Percentiles rank a stretch among this genome's conserved stretches.
Evolutionary conservation across 352 stramenopile species (phyloP).

Genomic region (Phytophthora kernoviae): DNA sequence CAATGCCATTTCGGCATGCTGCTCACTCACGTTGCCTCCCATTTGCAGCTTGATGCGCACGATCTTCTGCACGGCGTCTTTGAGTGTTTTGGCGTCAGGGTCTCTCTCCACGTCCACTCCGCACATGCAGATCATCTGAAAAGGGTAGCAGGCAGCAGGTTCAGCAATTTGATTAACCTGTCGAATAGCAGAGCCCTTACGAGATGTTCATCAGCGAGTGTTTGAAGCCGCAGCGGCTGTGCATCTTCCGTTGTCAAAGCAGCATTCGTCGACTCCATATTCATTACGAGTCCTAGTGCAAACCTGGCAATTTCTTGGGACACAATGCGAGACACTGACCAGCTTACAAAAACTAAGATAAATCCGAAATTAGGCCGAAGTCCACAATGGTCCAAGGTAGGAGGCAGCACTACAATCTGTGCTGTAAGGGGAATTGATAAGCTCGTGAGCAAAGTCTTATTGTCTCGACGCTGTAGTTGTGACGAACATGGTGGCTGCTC

Average conservation of each 20-base stretch:
- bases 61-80: conserved; percentile 49
- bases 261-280: conserved; percentile 17
- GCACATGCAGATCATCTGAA: conserved; percentile 57
- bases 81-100: conserved; percentile 21
- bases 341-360: conserved; percentile 2
- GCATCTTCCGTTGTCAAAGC: conserved; percentile 23
- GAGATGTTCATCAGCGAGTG: conserved; percentile 48
- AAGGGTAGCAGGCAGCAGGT: not conserved
- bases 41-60: conserved; percentile 61
- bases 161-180: conserved; percentile 4
- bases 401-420: too few species aligned
- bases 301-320: too few species aligned
- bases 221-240: conserved; percentile 27
- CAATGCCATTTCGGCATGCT: too few species aligned
- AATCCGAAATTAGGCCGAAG: too few species aligned
- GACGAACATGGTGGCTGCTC: too few species aligned
- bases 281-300: too few species aligned
- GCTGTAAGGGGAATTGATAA: too few species aligned
- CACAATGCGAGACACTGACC: too few species aligned
- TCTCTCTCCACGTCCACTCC: conserved; percentile 33
- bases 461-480: too few species aligned
- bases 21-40: conserved; percentile 34
- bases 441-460: too few species aligned
- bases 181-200: conserved; percentile 18
- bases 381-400: conserved; percentile 12